phyloP scores from a whole-genome alignment of 441 rosid species.

The Corymbia calophylla region DNA sequence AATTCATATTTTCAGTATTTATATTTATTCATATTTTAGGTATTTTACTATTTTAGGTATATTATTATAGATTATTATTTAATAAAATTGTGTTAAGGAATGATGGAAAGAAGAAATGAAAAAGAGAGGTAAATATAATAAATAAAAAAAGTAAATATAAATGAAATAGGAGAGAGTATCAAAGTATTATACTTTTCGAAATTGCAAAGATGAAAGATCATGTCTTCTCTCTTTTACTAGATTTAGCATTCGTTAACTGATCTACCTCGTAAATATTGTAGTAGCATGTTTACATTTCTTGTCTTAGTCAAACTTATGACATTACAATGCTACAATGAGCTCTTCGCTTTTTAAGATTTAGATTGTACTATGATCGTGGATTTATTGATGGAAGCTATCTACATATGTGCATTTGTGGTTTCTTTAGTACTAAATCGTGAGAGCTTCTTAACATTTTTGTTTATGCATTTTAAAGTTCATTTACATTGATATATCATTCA shows the following conservation, averaged over 20 bases:
- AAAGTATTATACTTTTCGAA: not conserved
- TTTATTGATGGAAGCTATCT: not conserved
- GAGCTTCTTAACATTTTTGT: fast-evolving
- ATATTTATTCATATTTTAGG: not conserved
- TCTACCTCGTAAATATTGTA: not conserved
- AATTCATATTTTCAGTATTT: not conserved
- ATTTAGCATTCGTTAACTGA: not conserved
- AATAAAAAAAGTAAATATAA: not conserved
- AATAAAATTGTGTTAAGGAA: not conserved
- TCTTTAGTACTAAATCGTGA: not conserved
- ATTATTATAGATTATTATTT: not conserved
- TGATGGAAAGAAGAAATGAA: not conserved
- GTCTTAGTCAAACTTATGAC: not conserved
- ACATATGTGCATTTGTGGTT: not conserved
- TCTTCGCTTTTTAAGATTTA: not conserved
- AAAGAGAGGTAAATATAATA: not conserved
- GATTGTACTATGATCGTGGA: not conserved
- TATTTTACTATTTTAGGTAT: not conserved
- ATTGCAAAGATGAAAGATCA: not conserved
- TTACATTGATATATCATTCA: not conserved
- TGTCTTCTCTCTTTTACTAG: not conserved
- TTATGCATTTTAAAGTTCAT: not conserved
- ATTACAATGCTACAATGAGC: not conserved
- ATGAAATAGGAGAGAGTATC: not conserved
- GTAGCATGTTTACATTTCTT: not conserved